Base-by-base conservation (phyloP, 176 grass and related monocot genomes). In the Musa acuminata region DNA sequence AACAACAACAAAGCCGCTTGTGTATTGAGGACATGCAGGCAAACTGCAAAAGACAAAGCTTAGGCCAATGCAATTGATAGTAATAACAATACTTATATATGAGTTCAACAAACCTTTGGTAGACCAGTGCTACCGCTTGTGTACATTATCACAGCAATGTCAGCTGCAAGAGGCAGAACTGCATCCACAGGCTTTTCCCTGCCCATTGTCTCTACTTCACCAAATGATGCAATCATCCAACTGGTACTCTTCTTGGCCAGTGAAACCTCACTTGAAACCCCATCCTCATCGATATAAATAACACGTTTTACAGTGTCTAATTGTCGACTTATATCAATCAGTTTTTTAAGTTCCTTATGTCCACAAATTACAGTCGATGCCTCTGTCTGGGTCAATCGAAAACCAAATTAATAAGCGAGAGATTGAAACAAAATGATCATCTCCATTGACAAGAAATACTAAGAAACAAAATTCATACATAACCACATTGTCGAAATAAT, bases 211-310 rank as follows among this genome's bases (percentile, higher is more conserved):
- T 92, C 87, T 79, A 96, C 89, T 80, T 87, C 85, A 69, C 10
- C 67, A 66, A 96, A 92, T 73, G 89, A 84, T 8, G 78, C 52
- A 76, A 71, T 74, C 62, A 73, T 88, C 87, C 80, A 78, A 75
- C 13, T 53, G n/a, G 75, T 88, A 82, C 54, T 86, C 68, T 75
- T 90, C 55, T 77, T 77, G 67, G 53, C 82, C 50, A 55, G 88
- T 76, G 75, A 77, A 50, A 81, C 76, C 23, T 90, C 93, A 53
- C 62, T 62, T 21, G 83, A 82, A 8, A 92, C 78, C 69, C 86
- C 83, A 71, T 96, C 93, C 80, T 96, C 93, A 78, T 96, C 85
- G n/a, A 96, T 84, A 66, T 92, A 96, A 77, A 96, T 90, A 66
- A 92, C 60, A 88, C 82, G 79, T 60, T 48, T 86, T 80, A 96